Evolutionary conservation across 805 yeast genomes (phyloP), one percentile per base, ranked within the genome.

Genomic region (Grigorovia transvaalensis): DNA sequence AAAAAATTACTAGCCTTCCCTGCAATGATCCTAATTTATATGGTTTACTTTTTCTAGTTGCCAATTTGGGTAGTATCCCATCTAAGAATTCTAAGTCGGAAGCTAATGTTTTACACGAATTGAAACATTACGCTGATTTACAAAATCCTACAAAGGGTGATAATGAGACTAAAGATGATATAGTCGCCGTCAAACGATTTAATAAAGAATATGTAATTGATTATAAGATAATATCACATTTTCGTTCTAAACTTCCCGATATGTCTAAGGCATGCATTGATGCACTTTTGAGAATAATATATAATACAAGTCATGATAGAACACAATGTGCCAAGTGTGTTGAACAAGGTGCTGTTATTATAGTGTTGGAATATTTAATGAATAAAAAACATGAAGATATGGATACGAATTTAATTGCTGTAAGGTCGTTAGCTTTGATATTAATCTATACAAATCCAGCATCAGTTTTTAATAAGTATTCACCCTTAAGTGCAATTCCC

Each of bases 391-490:
- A 53, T 43, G 54, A 53, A 6, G 44, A 54, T 7, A 59, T 54
- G 2, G 27, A 13, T 13, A 35, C n/a, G 8, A 54, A 57, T 43
- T 12, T 46, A 17, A 50, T 57, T 9, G 80, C 78, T 0, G 60
- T 72, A 11, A 67, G 78, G 48, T 60, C 79, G 0, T 59, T 79
- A 23, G 70, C 80, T 0, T 69, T 65, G 29, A 63, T 78, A 23
- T 58, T 78, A 23, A 69, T 75, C 2, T 67, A 73, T 23, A 72
- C 74, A 1, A 66, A 80, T 55, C 85, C 85, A 1, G 44, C 59
- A 18, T 47, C 72, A 7, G 68, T 74, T 0, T 75, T 77, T 58
- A 65, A 68, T 15, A 71, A 71, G 50, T 71, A 68, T 56, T 75
- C 75, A 19, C 63, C 72, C 2, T 60, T 66, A 19, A 71, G 75